Evolutionary conservation across 2,329 filamentous ascomycete genomes (phyloP), one percentile per base, ranked within the genome.

Genomic region (Colletotrichum tanaceti): DNA sequence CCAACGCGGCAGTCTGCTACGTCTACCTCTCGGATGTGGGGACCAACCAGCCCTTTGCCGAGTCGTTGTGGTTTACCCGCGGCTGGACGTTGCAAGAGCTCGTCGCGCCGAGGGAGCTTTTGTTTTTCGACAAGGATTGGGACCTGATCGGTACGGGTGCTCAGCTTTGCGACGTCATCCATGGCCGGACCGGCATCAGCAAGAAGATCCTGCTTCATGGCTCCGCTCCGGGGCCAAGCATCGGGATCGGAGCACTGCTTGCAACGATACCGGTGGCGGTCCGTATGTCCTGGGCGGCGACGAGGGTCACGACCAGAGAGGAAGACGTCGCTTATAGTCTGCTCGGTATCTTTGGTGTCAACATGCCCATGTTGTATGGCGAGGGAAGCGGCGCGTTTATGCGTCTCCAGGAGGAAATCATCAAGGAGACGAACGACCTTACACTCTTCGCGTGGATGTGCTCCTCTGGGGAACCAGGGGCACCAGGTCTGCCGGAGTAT

Each of bases 311-410:
- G 4, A 74, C 66, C 3, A 60, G 71, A 7, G 9, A 50, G 65
- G 70, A 75, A 58, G 73, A 77, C 59, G 50, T 66, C 5, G 73
- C 74, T 2, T 77, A 76, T 52, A 73, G 72, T 24, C 60, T 77
- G 28, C 54, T 75, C 14, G 75, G 75, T 14, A 53, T 77, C 10
- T 75, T 77, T 32, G 63, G 68, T 35, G 68, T 76, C n/a, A 73
- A 70, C 24, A 76, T 77, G 73, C 67, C 72, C 3, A 59, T 73
- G 18, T 64, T 72, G 3, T 77, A 76, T 39, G 73, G 75, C 28
- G 75, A 76, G 58, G 73, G 74, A 39, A 24, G 18, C 13, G 67
- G 63, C 20, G 71, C 73, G 2, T 75, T 74, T 54, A 63, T 67
- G 46, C 65, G 74, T 58, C 10, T 73, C 22, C 68, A 73, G 11